Evolutionary conservation across 768 basidiomycete species (phyloP), one percentile per base, ranked within the genome.

Genomic region (Rubroboletus satanas): DNA sequence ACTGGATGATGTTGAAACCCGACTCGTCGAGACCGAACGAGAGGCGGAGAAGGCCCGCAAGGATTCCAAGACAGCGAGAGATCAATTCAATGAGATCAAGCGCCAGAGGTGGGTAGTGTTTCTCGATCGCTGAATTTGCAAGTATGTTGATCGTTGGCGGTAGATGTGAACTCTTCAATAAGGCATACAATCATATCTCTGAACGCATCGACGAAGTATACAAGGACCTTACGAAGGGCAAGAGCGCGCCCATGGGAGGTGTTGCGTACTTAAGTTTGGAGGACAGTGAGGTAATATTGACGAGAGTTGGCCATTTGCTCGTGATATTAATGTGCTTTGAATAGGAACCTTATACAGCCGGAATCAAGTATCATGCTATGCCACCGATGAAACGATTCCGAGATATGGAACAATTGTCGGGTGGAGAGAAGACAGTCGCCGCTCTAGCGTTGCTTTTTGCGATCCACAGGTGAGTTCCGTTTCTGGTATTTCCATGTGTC

Each of bases 351-450:
- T 93, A 93, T 60, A 77, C 76, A 21, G 85, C 83, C 36, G 93
- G 97, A 51, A 92, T 99, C 75, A 98, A 97, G 71, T 98, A 98
- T 68, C 96, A 98, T 66, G 95, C 96, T 1, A 99, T 98, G 97
- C 97, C 97, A 0, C 97, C 97, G 0, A 96, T 98, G 88, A 99
- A 99, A 70, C 89, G 94, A 2, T 98, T 98, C 80, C 82, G 95
- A 57, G 97, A 98, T 68, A 98, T 98, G 95, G 95, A 98, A 55
- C 96, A 98, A 69, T 77, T 98, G 14, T 98, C 95, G 0, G 97
- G 96, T 51, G 97, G 96, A 21, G 97, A 99, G 70, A 98, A 98
- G 76, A 98, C 97, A 0, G 95, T 98, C 45, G 97, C 97, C 7
- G 96, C 96, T 6, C 75, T 98, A n/a, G 96, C 96, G 1, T 77